Conservation (phyloP, 768 basidiomycete species). For the Tulasnella sp. region DNA sequence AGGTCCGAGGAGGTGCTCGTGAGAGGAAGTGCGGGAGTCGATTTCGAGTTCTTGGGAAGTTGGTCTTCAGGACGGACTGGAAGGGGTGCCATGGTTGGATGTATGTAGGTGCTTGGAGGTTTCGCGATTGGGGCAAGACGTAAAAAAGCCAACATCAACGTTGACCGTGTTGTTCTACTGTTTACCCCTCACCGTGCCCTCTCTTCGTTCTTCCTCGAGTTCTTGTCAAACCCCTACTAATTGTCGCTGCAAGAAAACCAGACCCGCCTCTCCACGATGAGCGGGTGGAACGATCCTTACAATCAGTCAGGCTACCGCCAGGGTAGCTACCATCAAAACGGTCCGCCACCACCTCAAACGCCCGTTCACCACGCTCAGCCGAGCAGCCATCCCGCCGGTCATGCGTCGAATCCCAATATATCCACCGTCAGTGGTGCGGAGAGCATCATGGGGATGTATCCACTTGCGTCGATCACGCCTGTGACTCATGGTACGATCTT, state of each 20-base stretch:
- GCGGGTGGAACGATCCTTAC: neutral
- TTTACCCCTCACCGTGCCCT: neutral
- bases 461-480: constrained; percentile 67
- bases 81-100: neutral
- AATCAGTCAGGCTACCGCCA: neutral
- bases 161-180: neutral
- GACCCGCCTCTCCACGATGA: neutral
- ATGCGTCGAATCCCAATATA: neutral
- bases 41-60: neutral
- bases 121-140: neutral
- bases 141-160: neutral
- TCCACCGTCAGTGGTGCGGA: constrained; percentile 5
- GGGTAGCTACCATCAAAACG: neutral
- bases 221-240: neutral
- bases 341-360: neutral
- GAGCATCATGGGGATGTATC: constrained; percentile 33
- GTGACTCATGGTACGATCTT: constrained; percentile 50
- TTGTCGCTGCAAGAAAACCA: neutral
- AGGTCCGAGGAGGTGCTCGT: neutral
- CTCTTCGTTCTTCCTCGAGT: neutral
- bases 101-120: neutral
- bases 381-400: neutral
- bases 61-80: neutral
- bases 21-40: neutral
- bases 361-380: neutral